These are phyloP conservation scores for Nicotiana undulata DNA, from an alignment of 257 asterid genomes.

Conservation along the genomic window DNA sequence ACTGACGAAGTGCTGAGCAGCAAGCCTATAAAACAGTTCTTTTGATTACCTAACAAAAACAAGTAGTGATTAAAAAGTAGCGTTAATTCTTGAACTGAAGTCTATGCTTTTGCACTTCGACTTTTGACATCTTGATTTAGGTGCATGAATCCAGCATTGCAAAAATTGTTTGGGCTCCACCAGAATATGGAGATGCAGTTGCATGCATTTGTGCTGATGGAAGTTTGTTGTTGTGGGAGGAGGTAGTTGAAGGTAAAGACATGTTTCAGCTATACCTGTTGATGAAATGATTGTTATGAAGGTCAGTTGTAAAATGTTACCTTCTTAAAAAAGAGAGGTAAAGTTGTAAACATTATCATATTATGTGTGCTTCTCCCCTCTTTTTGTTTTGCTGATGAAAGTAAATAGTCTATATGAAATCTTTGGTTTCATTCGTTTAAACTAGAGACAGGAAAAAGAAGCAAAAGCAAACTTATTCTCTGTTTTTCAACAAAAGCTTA, in stretches of 20 bases:
- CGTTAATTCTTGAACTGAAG: background rate
- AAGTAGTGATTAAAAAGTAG: background rate
- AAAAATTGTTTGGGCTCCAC: constrained; percentile 81
- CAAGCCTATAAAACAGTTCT: background rate
- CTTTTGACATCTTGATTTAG: constrained; percentile 20
- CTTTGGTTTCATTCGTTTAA: background rate
- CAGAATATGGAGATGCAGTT: constrained; percentile 74
- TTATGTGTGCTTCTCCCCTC: background rate
- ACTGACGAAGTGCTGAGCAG: background rate
- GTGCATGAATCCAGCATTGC: constrained; percentile 47
- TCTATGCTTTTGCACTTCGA: background rate
- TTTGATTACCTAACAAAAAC: background rate
- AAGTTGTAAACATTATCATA: background rate
- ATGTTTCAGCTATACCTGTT: background rate
- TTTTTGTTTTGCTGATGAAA: background rate
- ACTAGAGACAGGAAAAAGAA: background rate
- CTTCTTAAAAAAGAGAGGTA: no score
- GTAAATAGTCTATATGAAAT: background rate
- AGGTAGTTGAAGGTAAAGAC: constrained; percentile 50
- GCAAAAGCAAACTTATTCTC: background rate
- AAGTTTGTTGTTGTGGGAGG: constrained; percentile 75
- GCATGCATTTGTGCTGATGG: constrained; percentile 71
- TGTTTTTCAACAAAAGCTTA: background rate
- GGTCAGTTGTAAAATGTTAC: background rate
- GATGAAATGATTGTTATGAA: background rate